Conservation (phyloP, 116 monocot genomes). For the Cymodocea nodosa region DNA sequence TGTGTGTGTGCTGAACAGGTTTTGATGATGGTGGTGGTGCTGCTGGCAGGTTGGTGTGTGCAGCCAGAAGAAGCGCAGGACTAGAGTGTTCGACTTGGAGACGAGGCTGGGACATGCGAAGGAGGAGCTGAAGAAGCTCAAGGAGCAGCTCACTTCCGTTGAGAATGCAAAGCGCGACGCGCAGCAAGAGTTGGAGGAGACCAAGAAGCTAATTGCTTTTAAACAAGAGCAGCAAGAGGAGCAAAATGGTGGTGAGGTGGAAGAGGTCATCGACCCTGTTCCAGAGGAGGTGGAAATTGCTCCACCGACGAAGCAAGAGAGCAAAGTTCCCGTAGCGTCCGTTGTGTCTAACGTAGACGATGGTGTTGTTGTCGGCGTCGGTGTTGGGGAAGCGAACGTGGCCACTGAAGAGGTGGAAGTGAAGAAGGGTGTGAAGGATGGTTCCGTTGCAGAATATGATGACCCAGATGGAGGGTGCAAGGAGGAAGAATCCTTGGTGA, state of each 20-base stretch:
- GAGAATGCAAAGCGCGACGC: constrained; percentile 37
- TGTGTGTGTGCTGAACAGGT: not conserved
- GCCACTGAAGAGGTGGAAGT: not conserved
- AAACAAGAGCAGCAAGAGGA: not conserved
- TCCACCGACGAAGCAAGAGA: not conserved
- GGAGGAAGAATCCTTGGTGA: not conserved
- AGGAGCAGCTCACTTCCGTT: constrained; percentile 46
- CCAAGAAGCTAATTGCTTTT: constrained; percentile 18
- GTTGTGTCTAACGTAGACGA: no score
- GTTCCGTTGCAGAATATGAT: not conserved
- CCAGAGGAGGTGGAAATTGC: not conserved
- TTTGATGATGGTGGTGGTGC: no score
- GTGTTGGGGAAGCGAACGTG: not conserved
- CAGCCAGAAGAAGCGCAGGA: constrained; percentile 51
- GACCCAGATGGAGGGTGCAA: no score
- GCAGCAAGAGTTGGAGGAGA: constrained; percentile 22
- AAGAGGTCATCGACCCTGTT: not conserved
- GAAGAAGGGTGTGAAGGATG: not conserved
- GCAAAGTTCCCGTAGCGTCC: not conserved
- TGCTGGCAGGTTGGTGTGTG: not conserved
- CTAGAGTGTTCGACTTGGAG: constrained; percentile 45
- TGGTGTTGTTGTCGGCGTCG: not conserved
- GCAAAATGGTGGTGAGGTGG: not conserved
- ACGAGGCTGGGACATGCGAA: constrained; percentile 49
- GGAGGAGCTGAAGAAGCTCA: constrained; percentile 67